Percentiles rank a stretch among this genome's conserved stretches.
These are phyloP conservation scores for Psilocybe cyanescens DNA, from an alignment of 768 basidiomycete species.

Conservation along the genomic window DNA sequence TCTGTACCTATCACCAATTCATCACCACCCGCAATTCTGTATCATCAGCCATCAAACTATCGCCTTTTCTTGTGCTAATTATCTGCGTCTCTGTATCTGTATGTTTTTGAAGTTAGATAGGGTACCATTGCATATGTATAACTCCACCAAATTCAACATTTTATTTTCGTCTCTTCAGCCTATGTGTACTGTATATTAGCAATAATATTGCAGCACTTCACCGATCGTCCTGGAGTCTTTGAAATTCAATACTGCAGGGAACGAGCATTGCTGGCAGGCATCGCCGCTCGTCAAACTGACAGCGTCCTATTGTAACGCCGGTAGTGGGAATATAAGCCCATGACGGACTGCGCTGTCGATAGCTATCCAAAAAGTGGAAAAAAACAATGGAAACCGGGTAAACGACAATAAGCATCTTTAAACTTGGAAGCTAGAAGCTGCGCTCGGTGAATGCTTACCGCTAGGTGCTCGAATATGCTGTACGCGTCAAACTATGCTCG, in stretches of 20 bases:
- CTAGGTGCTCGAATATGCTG: background rate
- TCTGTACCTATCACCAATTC: background rate
- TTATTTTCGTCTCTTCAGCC: background rate
- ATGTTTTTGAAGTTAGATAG: background rate
- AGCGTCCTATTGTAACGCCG: too few relatives aligned
- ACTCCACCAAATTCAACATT: background rate
- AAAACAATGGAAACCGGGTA: background rate
- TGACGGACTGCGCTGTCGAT: background rate
- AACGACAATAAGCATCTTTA: background rate
- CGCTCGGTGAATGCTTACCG: background rate
- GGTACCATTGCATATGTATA: background rate
- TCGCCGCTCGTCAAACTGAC: too few relatives aligned
- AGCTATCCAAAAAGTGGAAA: background rate
- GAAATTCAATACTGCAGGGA: too few relatives aligned
- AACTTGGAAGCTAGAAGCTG: background rate
- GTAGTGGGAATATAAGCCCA: background rate
- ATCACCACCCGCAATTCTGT: background rate
- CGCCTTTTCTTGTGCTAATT: background rate
- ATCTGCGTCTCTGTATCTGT: background rate
- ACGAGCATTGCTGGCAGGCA: background rate
- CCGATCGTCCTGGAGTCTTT: too few relatives aligned
- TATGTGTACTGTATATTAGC: too few relatives aligned
- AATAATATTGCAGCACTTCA: too few relatives aligned
- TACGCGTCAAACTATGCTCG: background rate
- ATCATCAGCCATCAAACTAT: slow-evolving; percentile 1